These are phyloP conservation scores for Paracoccidioides lutzii DNA, from an alignment of 2,329 filamentous ascomycete genomes.

Conservation along the genomic window DNA sequence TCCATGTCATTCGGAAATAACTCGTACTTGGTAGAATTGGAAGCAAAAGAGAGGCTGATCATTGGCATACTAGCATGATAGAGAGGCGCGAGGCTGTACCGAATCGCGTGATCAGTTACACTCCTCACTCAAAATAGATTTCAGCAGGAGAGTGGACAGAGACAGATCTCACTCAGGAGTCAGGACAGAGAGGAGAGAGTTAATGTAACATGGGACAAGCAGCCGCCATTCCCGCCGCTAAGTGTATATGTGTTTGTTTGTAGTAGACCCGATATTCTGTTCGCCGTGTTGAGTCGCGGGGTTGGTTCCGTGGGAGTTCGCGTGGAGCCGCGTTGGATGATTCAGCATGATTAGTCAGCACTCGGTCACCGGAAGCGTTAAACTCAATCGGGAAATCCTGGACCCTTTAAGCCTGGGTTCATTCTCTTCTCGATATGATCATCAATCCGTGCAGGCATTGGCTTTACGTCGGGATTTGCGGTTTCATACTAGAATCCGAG, in stretches of 20 bases:
- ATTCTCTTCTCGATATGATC: no score
- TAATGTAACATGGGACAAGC: not conserved
- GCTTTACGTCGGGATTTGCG: no score
- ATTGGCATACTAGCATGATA: not conserved
- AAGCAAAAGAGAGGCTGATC: not conserved
- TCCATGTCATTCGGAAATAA: not conserved
- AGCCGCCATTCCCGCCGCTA: not conserved
- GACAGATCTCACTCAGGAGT: constrained; percentile 7
- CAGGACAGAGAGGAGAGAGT: constrained; percentile 4
- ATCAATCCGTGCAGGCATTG: no score
- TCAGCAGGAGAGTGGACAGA: not conserved
- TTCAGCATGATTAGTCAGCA: constrained; percentile 1
- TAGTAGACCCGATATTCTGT: not conserved
- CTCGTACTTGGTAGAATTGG: not conserved
- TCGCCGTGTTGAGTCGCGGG: constrained; percentile 15
- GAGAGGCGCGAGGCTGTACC: constrained; percentile 1
- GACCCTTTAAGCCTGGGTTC: not conserved
- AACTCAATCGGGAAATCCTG: not conserved
- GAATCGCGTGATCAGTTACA: constrained; percentile 13
- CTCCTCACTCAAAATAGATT: not conserved
- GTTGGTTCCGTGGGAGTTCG: constrained; percentile 15
- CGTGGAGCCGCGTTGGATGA: constrained; percentile 13
- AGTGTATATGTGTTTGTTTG: not conserved
- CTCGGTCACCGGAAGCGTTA: not conserved
- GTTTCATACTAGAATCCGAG: no score